These are phyloP conservation scores for Taxillus chinensis DNA, from an alignment of 164 flowering plant genomes.

Conservation along the genomic window DNA sequence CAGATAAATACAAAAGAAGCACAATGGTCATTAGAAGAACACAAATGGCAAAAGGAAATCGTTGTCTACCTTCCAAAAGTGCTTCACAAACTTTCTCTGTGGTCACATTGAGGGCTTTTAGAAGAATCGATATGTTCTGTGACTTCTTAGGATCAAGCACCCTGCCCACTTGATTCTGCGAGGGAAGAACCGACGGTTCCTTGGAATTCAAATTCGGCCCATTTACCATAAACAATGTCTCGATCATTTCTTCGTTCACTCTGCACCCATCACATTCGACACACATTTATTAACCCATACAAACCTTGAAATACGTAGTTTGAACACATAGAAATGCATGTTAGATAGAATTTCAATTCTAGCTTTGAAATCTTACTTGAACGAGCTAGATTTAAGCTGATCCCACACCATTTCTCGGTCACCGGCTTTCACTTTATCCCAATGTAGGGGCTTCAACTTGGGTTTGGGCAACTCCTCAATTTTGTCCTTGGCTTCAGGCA, in stretches of 20 bases:
- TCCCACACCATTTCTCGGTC: slow-evolving; percentile 15
- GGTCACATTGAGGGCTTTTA: slow-evolving; percentile 1
- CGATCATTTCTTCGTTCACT: slow-evolving; percentile 16
- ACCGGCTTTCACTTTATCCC: slow-evolving; percentile 15
- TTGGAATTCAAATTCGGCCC: not conserved
- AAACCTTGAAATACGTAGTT: not conserved
- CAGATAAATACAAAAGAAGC: no score
- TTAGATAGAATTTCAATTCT: no score
- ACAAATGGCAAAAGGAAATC: not conserved
- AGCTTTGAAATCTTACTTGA: slow-evolving; percentile 9
- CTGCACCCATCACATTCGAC: not conserved
- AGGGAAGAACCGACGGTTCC: not conserved
- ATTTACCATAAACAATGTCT: slow-evolving; percentile 5
- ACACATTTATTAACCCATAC: not conserved
- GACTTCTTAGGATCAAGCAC: slow-evolving; percentile 12
- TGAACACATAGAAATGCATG: no score
- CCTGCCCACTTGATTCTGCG: not conserved
- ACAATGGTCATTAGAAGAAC: not conserved
- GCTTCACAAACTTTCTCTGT: not conserved
- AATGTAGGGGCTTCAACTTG: slow-evolving; percentile 12
- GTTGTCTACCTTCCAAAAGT: not conserved
- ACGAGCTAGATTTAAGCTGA: slow-evolving; percentile 10
- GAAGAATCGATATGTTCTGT: slow-evolving; percentile 1
- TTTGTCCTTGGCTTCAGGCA: not conserved
- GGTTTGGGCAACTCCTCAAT: not conserved